Evolutionary conservation across 108 stramenopile species (phyloP).

Genomic region (Fragilaria radians): DNA sequence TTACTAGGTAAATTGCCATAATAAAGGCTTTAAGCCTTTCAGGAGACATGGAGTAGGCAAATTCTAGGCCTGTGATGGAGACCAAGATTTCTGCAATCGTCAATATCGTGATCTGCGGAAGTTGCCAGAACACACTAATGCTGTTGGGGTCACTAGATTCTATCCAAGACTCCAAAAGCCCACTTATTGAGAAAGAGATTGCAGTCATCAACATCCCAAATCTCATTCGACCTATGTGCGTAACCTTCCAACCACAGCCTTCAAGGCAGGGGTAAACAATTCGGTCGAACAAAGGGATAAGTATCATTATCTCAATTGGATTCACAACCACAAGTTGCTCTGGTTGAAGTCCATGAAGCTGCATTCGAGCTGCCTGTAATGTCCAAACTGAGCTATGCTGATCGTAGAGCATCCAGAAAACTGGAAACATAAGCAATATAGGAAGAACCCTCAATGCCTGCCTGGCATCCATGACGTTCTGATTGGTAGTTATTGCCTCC

Average conservation of each 20-base stretch:
- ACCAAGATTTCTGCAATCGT: conserved; percentile 56
- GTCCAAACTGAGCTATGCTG: conserved; percentile 67
- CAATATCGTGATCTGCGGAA: conserved; percentile 61
- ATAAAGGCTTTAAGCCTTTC: conserved; percentile 33
- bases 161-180: conserved; percentile 34
- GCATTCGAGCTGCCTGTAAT: conserved; percentile 49
- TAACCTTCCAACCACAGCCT: conserved; percentile 15
- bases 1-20: conserved; percentile 35
- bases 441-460: conserved; percentile 36
- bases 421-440: conserved; percentile 39
- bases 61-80: conserved; percentile 53
- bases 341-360: conserved; percentile 35
- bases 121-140: conserved; percentile 48
- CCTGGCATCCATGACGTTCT: conserved; percentile 18
- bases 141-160: conserved; percentile 10
- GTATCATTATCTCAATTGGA: conserved; percentile 49
- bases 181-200: conserved; percentile 37
- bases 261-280: conserved; percentile 49
- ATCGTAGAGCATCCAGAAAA: conserved; percentile 71
- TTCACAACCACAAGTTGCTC: conserved; percentile 53
- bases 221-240: conserved; percentile 42
- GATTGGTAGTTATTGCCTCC: not conserved
- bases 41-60: conserved; percentile 49
- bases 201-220: conserved; percentile 56
- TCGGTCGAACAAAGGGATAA: conserved; percentile 60